Conservation (phyloP, 305 asterid genomes). For the Galium porrigens region DNA sequence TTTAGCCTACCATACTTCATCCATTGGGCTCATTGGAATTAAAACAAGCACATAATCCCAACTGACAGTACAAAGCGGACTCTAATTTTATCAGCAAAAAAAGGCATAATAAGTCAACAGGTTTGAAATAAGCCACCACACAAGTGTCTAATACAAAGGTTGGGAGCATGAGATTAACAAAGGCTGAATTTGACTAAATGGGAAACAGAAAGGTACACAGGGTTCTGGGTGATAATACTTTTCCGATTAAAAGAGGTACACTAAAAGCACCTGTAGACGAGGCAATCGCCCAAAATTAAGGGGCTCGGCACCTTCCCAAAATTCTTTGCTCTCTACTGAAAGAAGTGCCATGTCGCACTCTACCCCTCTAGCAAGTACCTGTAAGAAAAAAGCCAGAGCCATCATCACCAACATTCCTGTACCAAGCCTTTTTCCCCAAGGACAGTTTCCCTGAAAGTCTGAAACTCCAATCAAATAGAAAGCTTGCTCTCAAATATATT, state of each 20-base stretch:
- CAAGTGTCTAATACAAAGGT: neutral
- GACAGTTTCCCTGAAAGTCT: neutral
- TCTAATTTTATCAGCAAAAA: neutral
- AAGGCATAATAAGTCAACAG: neutral
- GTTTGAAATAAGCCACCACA: neutral
- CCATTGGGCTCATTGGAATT: neutral
- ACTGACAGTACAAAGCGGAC: neutral
- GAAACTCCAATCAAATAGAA: neutral
- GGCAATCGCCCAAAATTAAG: constrained; percentile 41
- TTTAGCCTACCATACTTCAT: neutral
- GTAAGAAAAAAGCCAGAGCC: constrained; percentile 20
- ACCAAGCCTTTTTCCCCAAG: neutral
- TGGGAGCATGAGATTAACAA: neutral
- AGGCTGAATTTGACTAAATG: neutral
- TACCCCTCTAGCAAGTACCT: constrained; percentile 89
- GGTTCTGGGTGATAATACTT: neutral
- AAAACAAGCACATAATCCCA: neutral
- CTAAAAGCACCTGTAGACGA: constrained; percentile 31
- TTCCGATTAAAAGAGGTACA: neutral
- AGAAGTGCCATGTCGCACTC: constrained; percentile 96
- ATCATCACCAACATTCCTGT: neutral
- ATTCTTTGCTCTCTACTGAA: constrained; percentile 65
- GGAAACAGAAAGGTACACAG: neutral
- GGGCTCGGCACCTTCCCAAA: constrained; percentile 65
- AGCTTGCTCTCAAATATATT: neutral